Percentiles rank a stretch among this genome's conserved stretches.
Conservation (phyloP, 805 yeast species). For the Yarrowia sp. region DNA sequence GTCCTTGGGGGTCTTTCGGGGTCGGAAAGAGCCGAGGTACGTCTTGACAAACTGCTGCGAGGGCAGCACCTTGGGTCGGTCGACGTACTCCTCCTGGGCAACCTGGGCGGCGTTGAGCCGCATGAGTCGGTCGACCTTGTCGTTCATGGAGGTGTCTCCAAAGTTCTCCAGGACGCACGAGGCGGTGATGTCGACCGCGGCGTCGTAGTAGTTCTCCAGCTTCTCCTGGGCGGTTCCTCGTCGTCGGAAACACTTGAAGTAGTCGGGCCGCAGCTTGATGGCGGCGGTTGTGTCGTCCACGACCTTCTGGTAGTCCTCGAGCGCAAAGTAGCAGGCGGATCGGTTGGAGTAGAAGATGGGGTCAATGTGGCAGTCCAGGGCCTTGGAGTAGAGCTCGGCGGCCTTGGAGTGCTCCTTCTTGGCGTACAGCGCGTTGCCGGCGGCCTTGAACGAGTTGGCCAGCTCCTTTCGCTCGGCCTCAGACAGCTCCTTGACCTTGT, state of each 20-base stretch:
- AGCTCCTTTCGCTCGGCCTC: slow-evolving; percentile 54
- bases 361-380: slow-evolving; percentile 76
- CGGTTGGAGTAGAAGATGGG: slow-evolving; percentile 93
- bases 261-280: slow-evolving; percentile 83
- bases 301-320: slow-evolving; percentile 80
- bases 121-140: slow-evolving; percentile 84
- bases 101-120: slow-evolving; percentile 77
- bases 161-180: slow-evolving; percentile 85
- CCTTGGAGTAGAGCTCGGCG: slow-evolving; percentile 76
- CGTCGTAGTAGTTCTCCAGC: slow-evolving; percentile 76
- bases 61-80: slow-evolving; percentile 66
- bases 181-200: slow-evolving; percentile 91
- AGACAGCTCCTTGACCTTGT: slow-evolving; percentile 43
- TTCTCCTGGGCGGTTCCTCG: slow-evolving; percentile 92
- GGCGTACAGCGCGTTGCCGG: slow-evolving; percentile 84
- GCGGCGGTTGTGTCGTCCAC: slow-evolving; percentile 89
- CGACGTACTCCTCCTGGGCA: slow-evolving; percentile 65
- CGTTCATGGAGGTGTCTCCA: slow-evolving; percentile 77
- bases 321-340: slow-evolving; percentile 92
- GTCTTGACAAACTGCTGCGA: slow-evolving; percentile 78
- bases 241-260: slow-evolving; percentile 88
- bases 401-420: slow-evolving; percentile 75
- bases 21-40: slow-evolving; percentile 84
- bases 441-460: slow-evolving; percentile 81
- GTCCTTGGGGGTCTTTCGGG: slow-evolving; percentile 58